Base-by-base conservation (phyloP, 306 rosid species). In the Dalbergia cochinchinensis region DNA sequence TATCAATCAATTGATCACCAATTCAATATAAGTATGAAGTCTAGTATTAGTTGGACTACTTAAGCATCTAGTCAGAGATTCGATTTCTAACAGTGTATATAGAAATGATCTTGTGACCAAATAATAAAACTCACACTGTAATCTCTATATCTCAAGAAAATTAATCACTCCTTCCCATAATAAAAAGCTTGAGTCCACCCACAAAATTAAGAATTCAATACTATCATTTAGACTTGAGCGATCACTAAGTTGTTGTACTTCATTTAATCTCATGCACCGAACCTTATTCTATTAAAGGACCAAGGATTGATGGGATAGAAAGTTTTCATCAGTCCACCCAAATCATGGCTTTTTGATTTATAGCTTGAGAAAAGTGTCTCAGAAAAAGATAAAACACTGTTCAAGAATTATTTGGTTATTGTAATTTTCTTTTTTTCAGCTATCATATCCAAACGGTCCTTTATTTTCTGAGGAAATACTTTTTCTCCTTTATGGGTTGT, bases 381-480 rank as follows among this genome's bases (percentile, higher is more conserved):
- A 48, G 50, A 71, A 71, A 80, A 82, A 75, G 82, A 72, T 64
- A 73, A 48, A 72, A 63, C 76, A 82, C 85, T 71, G 77, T 78
- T 61, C 10, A 73, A 68, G 47, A 74, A 42, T 59, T 79, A 42
- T 79, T 75, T 54, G 37, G 65, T 47, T 9, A 8, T 44, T 73
- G 68, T 73, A 47, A 83, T 45, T 73, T 73, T 58, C 37, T 18
- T 69, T 63, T 19, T 41, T 33, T 42, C 61, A 57, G 34, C 78
- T 34, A 47, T 78, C 45, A 83, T 70, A 71, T 69, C 51, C 65
- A 79, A 44, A 59, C 31, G 68, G 35, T 65, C 71, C 74, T 65
- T 47, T 48, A 37, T 47, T 73, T 66, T 53, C 11, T 61, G 72
- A 67, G 42, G 65, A 77, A 58, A 47, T 35, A 3, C 26, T 33